Base-by-base conservation (phyloP, 768 basidiomycete species). In the Leucocoprinus leucothites region DNA sequence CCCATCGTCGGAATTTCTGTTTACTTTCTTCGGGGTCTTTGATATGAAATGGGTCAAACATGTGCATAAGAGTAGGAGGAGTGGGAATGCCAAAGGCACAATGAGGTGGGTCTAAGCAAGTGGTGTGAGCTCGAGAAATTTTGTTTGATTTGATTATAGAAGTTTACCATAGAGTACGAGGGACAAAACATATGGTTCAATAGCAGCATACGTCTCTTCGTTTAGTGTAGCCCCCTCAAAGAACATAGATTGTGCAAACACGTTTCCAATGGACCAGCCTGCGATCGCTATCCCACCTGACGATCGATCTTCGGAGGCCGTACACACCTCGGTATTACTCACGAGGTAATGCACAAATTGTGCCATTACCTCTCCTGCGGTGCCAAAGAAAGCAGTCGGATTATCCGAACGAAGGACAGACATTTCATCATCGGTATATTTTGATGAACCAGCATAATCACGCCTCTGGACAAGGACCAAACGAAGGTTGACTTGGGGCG, bases 231-330 rank as follows among this genome's bases (percentile, higher is more conserved):
- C 11, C 1, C 26, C 9, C 24, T 48, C 36, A 14, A 3, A 2
- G 3, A 54, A 28, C 35, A 47, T 28, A 8, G 44, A 36, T 35
- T 47, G 36, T 11, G 45, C 53, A 25, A 19, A 40, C 11, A 18
- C 11, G 25, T 9, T 26, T n/a, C 53, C 53, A 16, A 54, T 14
- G 11, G 53, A 54, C 53, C 53, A 54, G 5, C 45, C 53, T n/a
- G 26, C 9, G 11, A 54, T n/a, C 24, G n/a, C 14, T 3, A 54
- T 48, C 1, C 53, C 53, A 16, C 45, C 53, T 25, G n/a, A 21
- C 25, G 36, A 36, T 16, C 26, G 45, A 5, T 47, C 53, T 7
- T 16, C n/a, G 9, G 16, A 26, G n/a, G 45, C 24, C 21, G 25
- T 47, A 21, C 24, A 45, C 13, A 54, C 35, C 1, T 36, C 9